Evolutionary conservation across 495 filamentous ascomycete species (phyloP).

Genomic region (Penicillium bialowiezense): DNA sequence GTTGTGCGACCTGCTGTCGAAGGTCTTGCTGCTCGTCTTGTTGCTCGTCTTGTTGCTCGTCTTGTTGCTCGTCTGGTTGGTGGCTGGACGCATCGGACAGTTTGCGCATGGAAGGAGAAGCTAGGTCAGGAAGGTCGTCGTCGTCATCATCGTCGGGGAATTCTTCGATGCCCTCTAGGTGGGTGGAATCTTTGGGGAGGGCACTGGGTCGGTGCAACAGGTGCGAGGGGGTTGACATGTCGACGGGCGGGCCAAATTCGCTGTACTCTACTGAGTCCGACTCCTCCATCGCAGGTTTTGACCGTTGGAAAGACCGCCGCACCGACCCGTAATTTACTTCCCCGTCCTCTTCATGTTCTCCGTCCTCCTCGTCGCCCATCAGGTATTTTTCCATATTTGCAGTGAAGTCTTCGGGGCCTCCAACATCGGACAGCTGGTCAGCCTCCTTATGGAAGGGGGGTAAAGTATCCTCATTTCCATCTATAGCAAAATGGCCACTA

Average conservation of each 20-base stretch:
- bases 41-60: too few species aligned
- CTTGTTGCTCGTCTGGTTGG: slow-evolving; percentile 16
- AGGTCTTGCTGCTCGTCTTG: slow-evolving; percentile 23
- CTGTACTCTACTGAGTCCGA: slow-evolving; percentile 39
- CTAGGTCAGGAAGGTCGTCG: slow-evolving; percentile 8
- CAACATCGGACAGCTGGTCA: slow-evolving; percentile 42
- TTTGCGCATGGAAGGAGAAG: slow-evolving; percentile 33
- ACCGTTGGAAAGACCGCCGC: slow-evolving; percentile 13
- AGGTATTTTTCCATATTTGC: slow-evolving; percentile 50
- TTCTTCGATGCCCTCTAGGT: slow-evolving; percentile 44
- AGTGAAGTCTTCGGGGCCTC: slow-evolving; percentile 53
- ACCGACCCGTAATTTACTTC: slow-evolving; percentile 15
- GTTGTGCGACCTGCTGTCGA: slow-evolving; percentile 33
- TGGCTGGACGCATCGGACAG: slow-evolving; percentile 17
- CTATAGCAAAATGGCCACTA: slow-evolving; percentile 30
- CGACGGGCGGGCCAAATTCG: slow-evolving; percentile 45
- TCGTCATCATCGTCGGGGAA: slow-evolving; percentile 34
- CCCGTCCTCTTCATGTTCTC: slow-evolving; percentile 8
- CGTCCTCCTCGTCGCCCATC: slow-evolving; percentile 31
- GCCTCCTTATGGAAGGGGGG: slow-evolving; percentile 23
- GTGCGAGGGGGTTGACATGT: slow-evolving; percentile 50
- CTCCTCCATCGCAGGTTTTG: slow-evolving; percentile 33
- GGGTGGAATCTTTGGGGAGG: slow-evolving; percentile 33
- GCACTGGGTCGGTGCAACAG: slow-evolving; percentile 31
- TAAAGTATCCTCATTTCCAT: slow-evolving; percentile 27